Base-by-base conservation (phyloP, 148 eudicot genomes). In the Camellia lanceoleosa region DNA sequence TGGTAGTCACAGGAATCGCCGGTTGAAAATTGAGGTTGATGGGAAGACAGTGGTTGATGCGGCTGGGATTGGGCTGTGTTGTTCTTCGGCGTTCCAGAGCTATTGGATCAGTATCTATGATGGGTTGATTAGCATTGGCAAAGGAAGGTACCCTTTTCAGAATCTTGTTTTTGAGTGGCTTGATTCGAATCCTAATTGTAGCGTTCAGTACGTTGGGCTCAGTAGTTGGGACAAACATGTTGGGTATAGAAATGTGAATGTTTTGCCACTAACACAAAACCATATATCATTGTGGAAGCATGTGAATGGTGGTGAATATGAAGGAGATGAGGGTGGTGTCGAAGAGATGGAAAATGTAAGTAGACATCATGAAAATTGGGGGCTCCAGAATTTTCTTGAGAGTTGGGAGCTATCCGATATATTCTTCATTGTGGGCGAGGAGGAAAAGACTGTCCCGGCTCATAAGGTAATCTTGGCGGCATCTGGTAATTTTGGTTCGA, bases 151-250 rank as follows among this genome's bases (percentile, higher is more conserved):
- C 83, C 98, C 98, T 61, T 95, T 95, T 83, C 98, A 92, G 75
- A 95, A 95, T 87, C 92, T 95, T 11, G 93, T 90, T 8, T 93
- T 91, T 78, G 93, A 95, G 88, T 95, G 98, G 98, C 93, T 91
- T 75, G 98, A 95, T 85, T 82, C 97, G 10, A 89, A 93, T 71
- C 98, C 97, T 1, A 95, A 90, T 83, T 78, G 90, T 38, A 92
- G 75, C 71, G 94, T 95, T 80, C 98, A 91, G 82, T 95, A 95
- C 83, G 91, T 95, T 63, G 98, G 98, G 71, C 90, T 95, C 73
- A 91, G 98, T 80, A 95, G 98, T 79, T 95, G 98, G 98, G 98
- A 95, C 79, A 91, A 92, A 81, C 98, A 95, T 80, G 98, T 95
- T 65, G 97, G 97, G 51, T 95, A 95, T 87, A 84, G 98, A 83